Percentiles rank a stretch among this genome's conserved stretches.
phyloP scores from a whole-genome alignment of 805 yeast species.

The Vanderwaltozyma verrucispora region DNA sequence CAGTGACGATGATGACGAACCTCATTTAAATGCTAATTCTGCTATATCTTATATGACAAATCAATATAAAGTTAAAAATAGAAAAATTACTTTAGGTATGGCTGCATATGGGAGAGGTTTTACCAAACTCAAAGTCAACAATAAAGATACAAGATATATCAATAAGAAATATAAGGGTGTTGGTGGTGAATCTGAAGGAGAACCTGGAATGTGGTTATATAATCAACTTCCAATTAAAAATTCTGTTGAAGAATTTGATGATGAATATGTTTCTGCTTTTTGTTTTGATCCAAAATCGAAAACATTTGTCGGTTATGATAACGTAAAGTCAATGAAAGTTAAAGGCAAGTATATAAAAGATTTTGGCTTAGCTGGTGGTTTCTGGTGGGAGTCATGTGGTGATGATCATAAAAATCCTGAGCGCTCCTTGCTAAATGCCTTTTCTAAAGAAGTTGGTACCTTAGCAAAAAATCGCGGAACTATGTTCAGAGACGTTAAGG shows the following conservation, averaged over 20 bases:
- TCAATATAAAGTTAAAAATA: constrained; percentile 32
- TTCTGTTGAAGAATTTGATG: constrained; percentile 42
- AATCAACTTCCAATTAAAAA: constrained; percentile 41
- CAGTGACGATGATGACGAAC: constrained; percentile 5
- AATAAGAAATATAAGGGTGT: constrained; percentile 37
- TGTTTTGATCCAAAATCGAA: constrained; percentile 33
- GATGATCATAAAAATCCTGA: constrained; percentile 34
- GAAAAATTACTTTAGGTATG: constrained; percentile 68
- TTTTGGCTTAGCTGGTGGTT: constrained; percentile 62
- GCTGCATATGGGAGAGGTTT: constrained; percentile 72
- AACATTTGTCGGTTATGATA: constrained; percentile 58
- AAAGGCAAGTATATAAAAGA: constrained; percentile 52
- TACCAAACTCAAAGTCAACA: constrained; percentile 31
- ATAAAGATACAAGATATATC: constrained; percentile 6
- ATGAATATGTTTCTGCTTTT: constrained; percentile 41
- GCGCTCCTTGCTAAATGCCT: constrained; percentile 36
- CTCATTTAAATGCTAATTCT: constrained; percentile 36
- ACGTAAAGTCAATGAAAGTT: constrained; percentile 35
- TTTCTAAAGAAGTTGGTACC: constrained; percentile 28
- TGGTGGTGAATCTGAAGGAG: constrained; percentile 36
- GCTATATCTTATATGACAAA: constrained; percentile 37
- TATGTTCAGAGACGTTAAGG: constrained; percentile 10
- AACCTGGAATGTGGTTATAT: constrained; percentile 44
- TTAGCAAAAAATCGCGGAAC: constrained; percentile 6
- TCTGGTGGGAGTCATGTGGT: constrained; percentile 94